Evolutionary conservation across 495 filamentous ascomycete species (phyloP).

Genomic region (Sordaria brevicollis): DNA sequence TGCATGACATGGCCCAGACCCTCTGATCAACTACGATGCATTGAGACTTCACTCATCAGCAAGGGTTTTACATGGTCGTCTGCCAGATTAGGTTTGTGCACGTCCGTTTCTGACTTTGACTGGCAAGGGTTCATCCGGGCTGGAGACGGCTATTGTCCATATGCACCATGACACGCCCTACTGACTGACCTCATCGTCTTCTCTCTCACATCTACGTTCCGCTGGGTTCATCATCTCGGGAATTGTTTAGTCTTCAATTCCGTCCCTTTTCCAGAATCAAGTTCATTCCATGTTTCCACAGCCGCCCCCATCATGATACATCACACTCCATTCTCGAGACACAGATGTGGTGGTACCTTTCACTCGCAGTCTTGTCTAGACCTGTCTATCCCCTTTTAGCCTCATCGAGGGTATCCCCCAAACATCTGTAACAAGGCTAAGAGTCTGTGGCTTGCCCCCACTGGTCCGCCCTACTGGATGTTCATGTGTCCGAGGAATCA

Average conservation of each 20-base stretch:
- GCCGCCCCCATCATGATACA: not conserved
- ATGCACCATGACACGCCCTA: not conserved
- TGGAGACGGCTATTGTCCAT: not conserved
- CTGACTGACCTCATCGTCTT: not conserved
- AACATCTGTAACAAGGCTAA: conserved; percentile 30
- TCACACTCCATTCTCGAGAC: conserved; percentile 10
- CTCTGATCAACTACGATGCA: conserved; percentile 15
- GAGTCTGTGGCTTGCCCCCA: conserved; percentile 18
- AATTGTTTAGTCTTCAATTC: not conserved
- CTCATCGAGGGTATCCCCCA: conserved; percentile 17
- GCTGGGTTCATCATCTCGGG: not conserved
- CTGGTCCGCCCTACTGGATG: conserved; percentile 24
- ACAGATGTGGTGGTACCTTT: conserved; percentile 6
- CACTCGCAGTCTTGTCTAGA: not conserved
- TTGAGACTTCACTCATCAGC: conserved; percentile 10
- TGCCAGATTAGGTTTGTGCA: conserved; percentile 55
- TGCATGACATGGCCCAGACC: conserved; percentile 20
- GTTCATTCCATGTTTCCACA: not conserved
- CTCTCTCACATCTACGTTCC: not conserved
- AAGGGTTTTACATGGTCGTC: conserved; percentile 19
- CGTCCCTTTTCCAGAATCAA: conserved; percentile 4
- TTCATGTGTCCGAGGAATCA: conserved; percentile 23
- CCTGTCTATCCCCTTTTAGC: conserved; percentile 2
- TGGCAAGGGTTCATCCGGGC: not conserved
- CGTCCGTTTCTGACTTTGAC: conserved; percentile 9